Evolutionary conservation across 495 filamentous ascomycete species (phyloP).

Genomic region (Penicillium verhagenii): DNA sequence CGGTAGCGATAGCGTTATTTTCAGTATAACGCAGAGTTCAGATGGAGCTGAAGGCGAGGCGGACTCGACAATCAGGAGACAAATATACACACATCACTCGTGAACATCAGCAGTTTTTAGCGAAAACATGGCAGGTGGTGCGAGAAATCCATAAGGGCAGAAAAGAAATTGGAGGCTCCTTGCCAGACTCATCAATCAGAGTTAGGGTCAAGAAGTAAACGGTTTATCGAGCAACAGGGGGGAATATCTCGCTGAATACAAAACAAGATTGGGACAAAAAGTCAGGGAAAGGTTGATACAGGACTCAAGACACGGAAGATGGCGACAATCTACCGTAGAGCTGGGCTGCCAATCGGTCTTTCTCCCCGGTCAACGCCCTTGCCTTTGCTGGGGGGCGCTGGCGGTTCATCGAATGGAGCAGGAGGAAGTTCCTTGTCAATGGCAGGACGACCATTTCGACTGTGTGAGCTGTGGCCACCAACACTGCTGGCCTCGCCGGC

Average conservation of each 20-base stretch:
- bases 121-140: slow-evolving; percentile 6
- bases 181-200: background rate
- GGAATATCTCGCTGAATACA: slow-evolving; percentile 26
- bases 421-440: slow-evolving; percentile 57
- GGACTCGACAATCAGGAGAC: slow-evolving; percentile 19
- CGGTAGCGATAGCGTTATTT: background rate
- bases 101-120: slow-evolving; percentile 36
- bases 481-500: slow-evolving; percentile 76
- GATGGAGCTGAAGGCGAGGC: slow-evolving; percentile 5
- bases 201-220: slow-evolving; percentile 4
- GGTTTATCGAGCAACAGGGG: slow-evolving; percentile 29
- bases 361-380: slow-evolving; percentile 24
- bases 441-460: slow-evolving; percentile 30
- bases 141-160: slow-evolving; percentile 26
- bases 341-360: background rate
- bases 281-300: slow-evolving; percentile 9
- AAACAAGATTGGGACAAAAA: slow-evolving; percentile 21
- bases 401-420: slow-evolving; percentile 33
- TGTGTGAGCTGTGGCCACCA: slow-evolving; percentile 50
- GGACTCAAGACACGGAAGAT: background rate
- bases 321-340: background rate
- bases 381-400: slow-evolving; percentile 25
- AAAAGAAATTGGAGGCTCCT: slow-evolving; percentile 8
- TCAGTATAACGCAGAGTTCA: background rate
- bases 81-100: slow-evolving; percentile 41